Conservation (phyloP, 345 rosid species). For the Linum trigynum region DNA sequence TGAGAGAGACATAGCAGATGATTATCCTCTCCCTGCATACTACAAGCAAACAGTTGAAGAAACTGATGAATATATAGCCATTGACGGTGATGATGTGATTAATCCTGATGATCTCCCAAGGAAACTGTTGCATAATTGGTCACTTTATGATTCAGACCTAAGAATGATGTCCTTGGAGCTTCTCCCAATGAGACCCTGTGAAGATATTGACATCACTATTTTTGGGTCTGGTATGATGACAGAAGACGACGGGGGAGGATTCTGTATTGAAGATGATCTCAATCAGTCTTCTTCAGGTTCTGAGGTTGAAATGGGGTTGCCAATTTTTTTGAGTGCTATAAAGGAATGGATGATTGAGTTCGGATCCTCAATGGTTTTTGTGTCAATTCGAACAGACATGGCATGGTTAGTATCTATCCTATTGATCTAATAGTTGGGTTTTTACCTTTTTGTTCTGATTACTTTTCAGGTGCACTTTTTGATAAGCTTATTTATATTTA, state of each 20-base stretch:
- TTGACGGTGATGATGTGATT: slow-evolving; percentile 31
- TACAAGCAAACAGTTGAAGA: slow-evolving; percentile 48
- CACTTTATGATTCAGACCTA: slow-evolving; percentile 67
- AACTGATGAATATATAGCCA: slow-evolving; percentile 53
- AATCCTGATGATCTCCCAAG: slow-evolving; percentile 48
- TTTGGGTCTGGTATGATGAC: slow-evolving; percentile 69
- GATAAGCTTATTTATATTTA: neutral
- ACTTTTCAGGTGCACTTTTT: neutral
- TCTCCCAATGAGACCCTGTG: slow-evolving; percentile 67
- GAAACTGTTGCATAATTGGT: slow-evolving; percentile 68
- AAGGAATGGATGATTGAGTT: slow-evolving; percentile 90
- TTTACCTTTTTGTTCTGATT: neutral
- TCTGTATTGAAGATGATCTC: slow-evolving; percentile 35
- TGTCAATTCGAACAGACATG: slow-evolving; percentile 64
- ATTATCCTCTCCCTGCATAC: slow-evolving; percentile 80
- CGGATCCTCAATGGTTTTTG: slow-evolving; percentile 47
- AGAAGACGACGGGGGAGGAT: slow-evolving; percentile 55
- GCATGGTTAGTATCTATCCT: slow-evolving; percentile 49
- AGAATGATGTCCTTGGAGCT: slow-evolving; percentile 72
- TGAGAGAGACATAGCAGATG: slow-evolving; percentile 77
- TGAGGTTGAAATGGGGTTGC: slow-evolving; percentile 32
- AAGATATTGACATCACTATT: slow-evolving; percentile 60
- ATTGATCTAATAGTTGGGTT: neutral
- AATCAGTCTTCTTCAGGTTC: slow-evolving; percentile 35
- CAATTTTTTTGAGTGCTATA: slow-evolving; percentile 52